phyloP scores from a whole-genome alignment of 1,139 yeast genomes.

The Lodderomyces beijingensis region DNA sequence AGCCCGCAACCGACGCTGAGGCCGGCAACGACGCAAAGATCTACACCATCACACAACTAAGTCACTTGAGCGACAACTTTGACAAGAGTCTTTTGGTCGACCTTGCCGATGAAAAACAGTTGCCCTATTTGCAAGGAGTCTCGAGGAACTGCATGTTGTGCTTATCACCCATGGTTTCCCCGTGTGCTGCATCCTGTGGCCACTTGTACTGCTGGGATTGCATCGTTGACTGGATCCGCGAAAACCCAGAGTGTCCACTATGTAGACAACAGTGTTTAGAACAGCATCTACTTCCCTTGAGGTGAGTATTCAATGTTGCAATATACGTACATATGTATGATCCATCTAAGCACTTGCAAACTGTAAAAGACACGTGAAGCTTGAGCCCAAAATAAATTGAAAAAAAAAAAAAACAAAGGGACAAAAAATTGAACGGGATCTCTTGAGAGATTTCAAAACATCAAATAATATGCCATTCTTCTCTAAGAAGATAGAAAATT shows the following conservation, averaged over 20 bases:
- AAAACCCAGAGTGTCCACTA: slow-evolving; percentile 85
- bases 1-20: slow-evolving; percentile 1
- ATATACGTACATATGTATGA: no score
- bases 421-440: slow-evolving; percentile 1
- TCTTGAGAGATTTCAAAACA: background rate
- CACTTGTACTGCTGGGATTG: slow-evolving; percentile 94
- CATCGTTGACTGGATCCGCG: slow-evolving; percentile 84
- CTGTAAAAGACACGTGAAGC: no score
- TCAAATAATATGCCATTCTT: background rate
- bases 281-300: slow-evolving; percentile 69
- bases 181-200: slow-evolving; percentile 87
- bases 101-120: slow-evolving; percentile 49
- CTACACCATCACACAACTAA: slow-evolving; percentile 19
- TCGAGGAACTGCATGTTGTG: slow-evolving; percentile 84
- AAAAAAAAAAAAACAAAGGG: background rate
- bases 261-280: slow-evolving; percentile 76
- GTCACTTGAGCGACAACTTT: slow-evolving; percentile 14
- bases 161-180: slow-evolving; percentile 72
- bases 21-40: slow-evolving; percentile 12
- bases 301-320: no score
- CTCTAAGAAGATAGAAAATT: background rate
- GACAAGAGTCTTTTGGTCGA: slow-evolving; percentile 29
- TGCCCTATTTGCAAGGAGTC: slow-evolving; percentile 67
- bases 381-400: no score
- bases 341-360: no score